phyloP scores from a whole-genome alignment of 108 stramenopile genomes.

The Cyclotella sp. region DNA sequence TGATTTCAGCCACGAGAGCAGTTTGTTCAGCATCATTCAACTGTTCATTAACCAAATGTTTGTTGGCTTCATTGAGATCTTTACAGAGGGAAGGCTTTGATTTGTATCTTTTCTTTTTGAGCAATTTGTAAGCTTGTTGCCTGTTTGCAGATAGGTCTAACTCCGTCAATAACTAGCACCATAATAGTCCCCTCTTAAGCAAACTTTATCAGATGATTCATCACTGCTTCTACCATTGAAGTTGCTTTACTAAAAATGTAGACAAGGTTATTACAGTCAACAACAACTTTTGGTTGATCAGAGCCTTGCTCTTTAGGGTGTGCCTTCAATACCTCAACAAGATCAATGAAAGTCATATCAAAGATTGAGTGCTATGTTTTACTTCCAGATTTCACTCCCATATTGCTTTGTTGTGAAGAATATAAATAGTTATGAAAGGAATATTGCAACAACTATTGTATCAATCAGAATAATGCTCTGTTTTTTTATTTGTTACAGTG shows the following conservation, averaged over 20 bases:
- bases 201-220: neutral
- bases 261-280: neutral
- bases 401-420: too few species aligned
- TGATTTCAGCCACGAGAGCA: neutral
- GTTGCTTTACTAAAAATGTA: neutral
- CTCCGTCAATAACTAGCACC: neutral
- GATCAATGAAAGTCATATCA: too few species aligned
- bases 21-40: neutral
- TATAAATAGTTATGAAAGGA: too few species aligned
- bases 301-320: too few species aligned
- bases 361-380: too few species aligned
- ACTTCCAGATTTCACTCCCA: too few species aligned
- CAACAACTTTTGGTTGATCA: neutral
- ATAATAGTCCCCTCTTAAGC: neutral
- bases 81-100: slow-evolving; percentile 1
- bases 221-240: neutral
- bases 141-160: slow-evolving; percentile 8
- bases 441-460: too few species aligned
- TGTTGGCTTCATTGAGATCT: neutral
- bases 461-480: too few species aligned
- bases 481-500: too few species aligned
- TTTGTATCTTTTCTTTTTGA: neutral
- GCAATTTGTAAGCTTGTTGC: neutral
- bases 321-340: too few species aligned
- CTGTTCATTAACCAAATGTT: neutral